Evolutionary conservation across 768 basidiomycete species (phyloP), one percentile per base, ranked within the genome.

Genomic region (Trametes villosa): DNA sequence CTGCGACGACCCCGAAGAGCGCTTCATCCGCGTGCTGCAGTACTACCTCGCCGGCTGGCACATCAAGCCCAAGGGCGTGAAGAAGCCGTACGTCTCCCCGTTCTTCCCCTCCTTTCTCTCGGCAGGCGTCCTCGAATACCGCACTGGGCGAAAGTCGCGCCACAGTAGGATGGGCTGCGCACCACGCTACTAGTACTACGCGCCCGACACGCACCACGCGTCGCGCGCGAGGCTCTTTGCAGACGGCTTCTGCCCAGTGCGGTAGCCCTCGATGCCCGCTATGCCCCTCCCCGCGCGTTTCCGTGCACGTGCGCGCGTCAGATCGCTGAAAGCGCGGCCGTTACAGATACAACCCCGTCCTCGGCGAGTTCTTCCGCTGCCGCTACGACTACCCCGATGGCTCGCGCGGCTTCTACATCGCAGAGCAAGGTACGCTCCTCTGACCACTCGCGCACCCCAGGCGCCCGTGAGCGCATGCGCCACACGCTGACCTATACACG

Each of bases 1-100:
- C n/a, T 87, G 85, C 70, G 79, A 83, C 40, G 87, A 94, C 68
- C 85, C 93, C 31, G 90, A 96, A 72, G 95, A 96, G 71, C 81
- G 97, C 44, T 98, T 98, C 74, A 82, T 96, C 64, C 84, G 87
- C 50, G 94, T 98, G 1, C 81, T 98, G 33, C 89, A 91, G 63
- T 97, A 96, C 73, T 99, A 98, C 73, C 87, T 99, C 47, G 89
- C 92, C n/a, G 97, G 97, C 24, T 99, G 97, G 97, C 97, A 98
- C 76, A 96, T 98, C 78, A 98, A 98, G 76, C 96, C 97, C 66
- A 96, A 92, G 78, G 97, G 95, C 53, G 97, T 98, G 62, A 99
- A 99, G 89, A 99, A 99, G 77, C 96, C 96, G 86, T 95, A 69
- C 76, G 91, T 79, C 20, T 26, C 26, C n/a, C n/a, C 61, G 47